Evolutionary conservation across 108 stramenopile species (phyloP).

Genomic region (Fragilaria crotonensis): DNA sequence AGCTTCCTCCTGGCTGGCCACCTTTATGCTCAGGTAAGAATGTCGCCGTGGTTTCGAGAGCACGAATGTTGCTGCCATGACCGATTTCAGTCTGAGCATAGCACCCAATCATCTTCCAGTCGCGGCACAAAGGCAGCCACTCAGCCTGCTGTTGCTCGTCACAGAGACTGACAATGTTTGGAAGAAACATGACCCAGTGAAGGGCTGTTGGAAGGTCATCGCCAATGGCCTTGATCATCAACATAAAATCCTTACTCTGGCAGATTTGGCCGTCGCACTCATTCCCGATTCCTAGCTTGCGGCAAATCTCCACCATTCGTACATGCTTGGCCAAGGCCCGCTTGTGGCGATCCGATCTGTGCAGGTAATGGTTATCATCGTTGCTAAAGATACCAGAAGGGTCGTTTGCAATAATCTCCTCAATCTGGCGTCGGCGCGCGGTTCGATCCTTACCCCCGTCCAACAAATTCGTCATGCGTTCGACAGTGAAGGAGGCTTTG

Average conservation of each 20-base stretch:
- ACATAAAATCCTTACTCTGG: slow-evolving; percentile 42
- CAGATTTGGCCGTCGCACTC: slow-evolving; percentile 52
- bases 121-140: slow-evolving; percentile 88
- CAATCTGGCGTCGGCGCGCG: slow-evolving; percentile 56
- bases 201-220: slow-evolving; percentile 77
- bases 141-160: slow-evolving; percentile 82
- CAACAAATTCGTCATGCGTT: slow-evolving; percentile 61
- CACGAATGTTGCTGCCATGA: too few species aligned
- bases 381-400: slow-evolving; percentile 63
- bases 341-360: slow-evolving; percentile 73
- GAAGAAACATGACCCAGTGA: slow-evolving; percentile 93
- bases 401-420: slow-evolving; percentile 55
- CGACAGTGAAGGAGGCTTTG: slow-evolving; percentile 46
- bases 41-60: too few species aligned
- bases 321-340: slow-evolving; percentile 79
- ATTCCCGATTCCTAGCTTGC: slow-evolving; percentile 56
- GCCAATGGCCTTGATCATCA: slow-evolving; percentile 47
- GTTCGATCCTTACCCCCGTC: slow-evolving; percentile 44
- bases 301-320: slow-evolving; percentile 72
- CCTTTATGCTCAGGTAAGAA: slow-evolving; percentile 70
- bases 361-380: slow-evolving; percentile 66
- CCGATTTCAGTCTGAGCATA: slow-evolving; percentile 87
- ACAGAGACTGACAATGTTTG: slow-evolving; percentile 75
- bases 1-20: slow-evolving; percentile 58
- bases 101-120: slow-evolving; percentile 92